phyloP scores from a whole-genome alignment of 2,329 filamentous ascomycete species.

The Boeremia lycopersici region DNA sequence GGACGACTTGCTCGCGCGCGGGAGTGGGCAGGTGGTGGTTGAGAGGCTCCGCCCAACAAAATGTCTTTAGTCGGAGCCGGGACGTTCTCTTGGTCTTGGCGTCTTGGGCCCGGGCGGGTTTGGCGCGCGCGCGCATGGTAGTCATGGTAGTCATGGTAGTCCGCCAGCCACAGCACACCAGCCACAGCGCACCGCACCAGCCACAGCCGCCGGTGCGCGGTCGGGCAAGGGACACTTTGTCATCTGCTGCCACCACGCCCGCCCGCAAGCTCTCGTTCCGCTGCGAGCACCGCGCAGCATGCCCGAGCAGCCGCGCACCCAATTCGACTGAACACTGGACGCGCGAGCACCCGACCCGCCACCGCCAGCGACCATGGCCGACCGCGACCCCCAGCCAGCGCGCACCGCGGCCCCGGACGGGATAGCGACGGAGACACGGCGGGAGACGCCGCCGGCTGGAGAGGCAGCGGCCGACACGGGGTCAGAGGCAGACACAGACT shows the following conservation, averaged over 20 bases:
- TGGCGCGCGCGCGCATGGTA: no score
- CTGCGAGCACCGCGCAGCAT: background rate
- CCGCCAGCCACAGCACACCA: conserved; percentile 22
- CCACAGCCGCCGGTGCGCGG: background rate
- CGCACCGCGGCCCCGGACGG: background rate
- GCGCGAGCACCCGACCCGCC: conserved; percentile 7
- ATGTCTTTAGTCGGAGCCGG: conserved; percentile 26
- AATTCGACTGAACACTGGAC: no score
- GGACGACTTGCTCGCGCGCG: conserved; percentile 4
- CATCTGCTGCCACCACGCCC: background rate
- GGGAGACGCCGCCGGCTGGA: background rate
- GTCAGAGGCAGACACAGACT: background rate
- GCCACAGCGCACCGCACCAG: no score
- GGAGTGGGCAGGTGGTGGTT: conserved; percentile 24
- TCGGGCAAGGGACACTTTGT: conserved; percentile 14
- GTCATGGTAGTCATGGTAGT: no score
- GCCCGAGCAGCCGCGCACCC: no score
- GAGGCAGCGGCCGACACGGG: background rate
- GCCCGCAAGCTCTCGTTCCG: background rate
- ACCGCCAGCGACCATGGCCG: conserved; percentile 41
- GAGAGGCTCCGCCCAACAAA: conserved; percentile 41
- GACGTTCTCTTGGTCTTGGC: conserved; percentile 6
- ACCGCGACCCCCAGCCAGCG: conserved; percentile 25
- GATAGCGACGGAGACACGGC: background rate
- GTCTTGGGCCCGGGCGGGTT: background rate